phyloP scores from a whole-genome alignment of 305 asterid species.

The Coffea humblotiana region DNA sequence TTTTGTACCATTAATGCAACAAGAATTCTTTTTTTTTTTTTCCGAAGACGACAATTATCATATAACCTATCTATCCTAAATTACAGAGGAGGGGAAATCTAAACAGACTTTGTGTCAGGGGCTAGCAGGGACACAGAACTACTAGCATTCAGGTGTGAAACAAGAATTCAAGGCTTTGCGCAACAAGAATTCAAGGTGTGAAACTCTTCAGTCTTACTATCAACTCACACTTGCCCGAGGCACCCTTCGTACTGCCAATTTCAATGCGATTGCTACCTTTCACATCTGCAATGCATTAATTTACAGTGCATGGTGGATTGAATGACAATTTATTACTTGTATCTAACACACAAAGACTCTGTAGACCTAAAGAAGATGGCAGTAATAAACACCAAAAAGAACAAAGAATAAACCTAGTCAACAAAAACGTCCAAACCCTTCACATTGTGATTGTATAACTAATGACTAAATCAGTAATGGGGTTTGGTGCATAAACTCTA shows the following conservation, averaged over 20 bases:
- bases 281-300: neutral
- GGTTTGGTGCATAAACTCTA: too few species aligned
- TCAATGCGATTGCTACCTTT: neutral
- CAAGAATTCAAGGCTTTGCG: neutral
- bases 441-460: neutral
- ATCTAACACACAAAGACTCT: neutral
- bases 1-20: neutral
- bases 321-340: neutral
- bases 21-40: neutral
- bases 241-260: neutral
- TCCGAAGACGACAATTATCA: too few species aligned
- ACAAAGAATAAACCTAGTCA: slow-evolving; percentile 8
- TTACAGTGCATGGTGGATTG: neutral
- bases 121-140: too few species aligned
- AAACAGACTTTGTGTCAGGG: too few species aligned
- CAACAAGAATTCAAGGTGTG: neutral
- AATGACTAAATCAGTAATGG: too few species aligned
- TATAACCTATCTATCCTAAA: too few species aligned
- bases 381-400: neutral
- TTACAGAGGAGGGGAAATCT: too few species aligned
- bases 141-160: too few species aligned
- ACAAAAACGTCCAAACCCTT: slow-evolving; percentile 17
- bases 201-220: neutral
- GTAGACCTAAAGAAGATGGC: neutral
- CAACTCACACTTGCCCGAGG: neutral